Percentiles rank a stretch among this genome's conserved stretches.
Evolutionary conservation across 2,329 filamentous ascomycete species (phyloP).

Genomic region (Claviceps sp.): DNA sequence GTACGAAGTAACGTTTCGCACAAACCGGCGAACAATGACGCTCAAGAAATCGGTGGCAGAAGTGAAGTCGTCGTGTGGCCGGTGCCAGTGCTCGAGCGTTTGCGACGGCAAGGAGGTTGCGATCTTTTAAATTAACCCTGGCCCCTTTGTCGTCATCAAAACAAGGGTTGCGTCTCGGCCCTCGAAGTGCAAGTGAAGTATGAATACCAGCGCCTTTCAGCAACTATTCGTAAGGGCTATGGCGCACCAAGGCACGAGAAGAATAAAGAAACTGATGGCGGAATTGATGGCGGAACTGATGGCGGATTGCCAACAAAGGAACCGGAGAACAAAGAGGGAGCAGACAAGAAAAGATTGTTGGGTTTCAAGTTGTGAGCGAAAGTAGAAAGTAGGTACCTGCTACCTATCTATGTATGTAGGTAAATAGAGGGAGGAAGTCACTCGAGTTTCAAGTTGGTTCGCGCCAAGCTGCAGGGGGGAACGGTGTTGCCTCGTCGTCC

Average conservation of each 20-base stretch:
- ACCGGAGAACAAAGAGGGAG: not conserved
- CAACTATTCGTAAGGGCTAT: not conserved
- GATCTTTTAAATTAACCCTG: not conserved
- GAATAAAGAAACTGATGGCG: not conserved
- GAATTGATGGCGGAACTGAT: not conserved
- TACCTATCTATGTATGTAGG: not conserved
- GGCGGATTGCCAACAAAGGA: not conserved
- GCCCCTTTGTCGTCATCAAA: constrained; percentile 1
- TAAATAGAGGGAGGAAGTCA: not conserved
- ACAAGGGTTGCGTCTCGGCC: not conserved
- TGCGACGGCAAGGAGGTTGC: not conserved
- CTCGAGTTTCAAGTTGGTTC: not conserved
- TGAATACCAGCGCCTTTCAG: not conserved
- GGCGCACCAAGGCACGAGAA: not conserved
- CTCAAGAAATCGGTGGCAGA: not conserved
- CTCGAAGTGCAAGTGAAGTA: not conserved
- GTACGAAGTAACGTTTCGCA: not conserved
- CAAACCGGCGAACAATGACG: not conserved
- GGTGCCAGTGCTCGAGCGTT: not conserved
- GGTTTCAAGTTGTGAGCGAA: not conserved
- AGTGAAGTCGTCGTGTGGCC: not conserved
- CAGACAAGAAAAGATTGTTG: not conserved
- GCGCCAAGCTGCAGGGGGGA: too few species aligned
- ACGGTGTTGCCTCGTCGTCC: too few species aligned
- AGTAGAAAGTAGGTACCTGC: too few species aligned